phyloP scores from a whole-genome alignment of 2,329 filamentous ascomycete species.

The Cladosporium oxysporum region DNA sequence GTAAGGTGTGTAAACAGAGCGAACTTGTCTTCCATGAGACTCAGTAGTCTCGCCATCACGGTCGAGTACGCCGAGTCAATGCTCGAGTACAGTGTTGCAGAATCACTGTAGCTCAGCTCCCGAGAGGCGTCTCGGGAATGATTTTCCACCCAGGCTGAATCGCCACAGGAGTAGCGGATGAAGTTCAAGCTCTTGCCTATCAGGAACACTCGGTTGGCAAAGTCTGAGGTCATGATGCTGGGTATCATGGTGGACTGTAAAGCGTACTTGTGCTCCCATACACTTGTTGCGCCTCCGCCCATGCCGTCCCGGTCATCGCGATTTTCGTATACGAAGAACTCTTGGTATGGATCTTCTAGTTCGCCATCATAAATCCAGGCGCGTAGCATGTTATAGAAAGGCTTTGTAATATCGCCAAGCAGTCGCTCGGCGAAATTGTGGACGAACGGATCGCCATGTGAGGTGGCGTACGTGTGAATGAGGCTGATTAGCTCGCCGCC shows the following conservation, averaged over 20 bases:
- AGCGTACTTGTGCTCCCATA: constrained; percentile 98
- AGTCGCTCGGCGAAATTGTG: constrained; percentile 89
- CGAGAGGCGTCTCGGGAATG: constrained; percentile 94
- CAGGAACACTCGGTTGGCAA: constrained; percentile 93
- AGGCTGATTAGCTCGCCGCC: constrained; percentile 91
- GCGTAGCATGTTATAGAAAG: constrained; percentile 94
- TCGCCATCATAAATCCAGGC: constrained; percentile 99
- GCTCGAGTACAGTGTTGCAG: constrained; percentile 83
- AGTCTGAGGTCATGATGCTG: constrained; percentile 88
- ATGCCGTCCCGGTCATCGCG: constrained; percentile 53
- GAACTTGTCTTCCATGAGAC: constrained; percentile 94
- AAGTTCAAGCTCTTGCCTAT: constrained; percentile 99
- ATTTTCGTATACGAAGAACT: constrained; percentile 93
- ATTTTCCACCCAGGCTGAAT: constrained; percentile 90
- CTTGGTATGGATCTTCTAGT: constrained; percentile 89
- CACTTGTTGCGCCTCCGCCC: constrained; percentile 69
- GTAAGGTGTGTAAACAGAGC: constrained; percentile 89
- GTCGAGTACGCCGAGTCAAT: constrained; percentile 98
- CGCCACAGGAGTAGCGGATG: constrained; percentile 91
- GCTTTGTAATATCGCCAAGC: constrained; percentile 80
- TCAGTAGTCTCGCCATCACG: constrained; percentile 91
- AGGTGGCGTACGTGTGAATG: constrained; percentile 89
- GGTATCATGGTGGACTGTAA: constrained; percentile 84
- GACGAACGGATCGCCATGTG: constrained; percentile 93
- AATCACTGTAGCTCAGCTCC: constrained; percentile 89